These are phyloP conservation scores for Cubamyces lactineus DNA, from an alignment of 768 basidiomycete species.

Conservation along the genomic window DNA sequence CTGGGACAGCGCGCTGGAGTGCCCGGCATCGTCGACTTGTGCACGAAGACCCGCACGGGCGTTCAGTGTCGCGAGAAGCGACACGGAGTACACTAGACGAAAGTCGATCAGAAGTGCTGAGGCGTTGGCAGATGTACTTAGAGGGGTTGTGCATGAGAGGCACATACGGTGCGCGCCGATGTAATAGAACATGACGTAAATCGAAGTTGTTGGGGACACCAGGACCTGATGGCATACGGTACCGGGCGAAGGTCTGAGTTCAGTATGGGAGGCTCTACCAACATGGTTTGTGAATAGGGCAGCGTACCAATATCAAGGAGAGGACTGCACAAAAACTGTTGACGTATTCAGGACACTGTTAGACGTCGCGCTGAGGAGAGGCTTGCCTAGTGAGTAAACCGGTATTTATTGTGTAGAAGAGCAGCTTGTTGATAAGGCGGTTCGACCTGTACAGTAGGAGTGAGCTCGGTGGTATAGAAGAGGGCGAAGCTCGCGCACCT, in stretches of 20 bases:
- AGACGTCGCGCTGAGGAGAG: not conserved
- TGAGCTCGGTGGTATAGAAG: too few species aligned
- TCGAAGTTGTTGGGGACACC: not conserved
- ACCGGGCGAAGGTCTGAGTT: not conserved
- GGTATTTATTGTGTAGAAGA: slow-evolving; percentile 19
- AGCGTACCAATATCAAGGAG: slow-evolving; percentile 6
- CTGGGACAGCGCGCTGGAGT: not conserved
- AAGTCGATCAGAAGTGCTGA: too few species aligned
- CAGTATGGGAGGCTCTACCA: not conserved
- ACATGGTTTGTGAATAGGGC: not conserved
- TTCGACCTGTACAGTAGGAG: not conserved
- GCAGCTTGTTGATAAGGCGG: slow-evolving; percentile 15
- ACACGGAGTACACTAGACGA: slow-evolving; percentile 6
- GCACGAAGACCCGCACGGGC: slow-evolving; percentile 2
- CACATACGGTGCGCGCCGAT: slow-evolving; percentile 9
- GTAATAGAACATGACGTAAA: slow-evolving; percentile 17
- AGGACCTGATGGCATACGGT: not conserved
- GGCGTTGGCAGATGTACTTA: not conserved
- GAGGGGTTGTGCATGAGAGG: not conserved
- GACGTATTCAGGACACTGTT: not conserved
- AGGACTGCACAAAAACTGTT: slow-evolving; percentile 10
- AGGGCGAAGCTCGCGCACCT: not conserved
- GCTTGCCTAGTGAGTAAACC: slow-evolving; percentile 10
- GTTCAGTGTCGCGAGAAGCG: slow-evolving; percentile 4
- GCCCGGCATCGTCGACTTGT: not conserved